Conservation (phyloP, 257 asterid species). For the Nicotiana sylvestris region DNA sequence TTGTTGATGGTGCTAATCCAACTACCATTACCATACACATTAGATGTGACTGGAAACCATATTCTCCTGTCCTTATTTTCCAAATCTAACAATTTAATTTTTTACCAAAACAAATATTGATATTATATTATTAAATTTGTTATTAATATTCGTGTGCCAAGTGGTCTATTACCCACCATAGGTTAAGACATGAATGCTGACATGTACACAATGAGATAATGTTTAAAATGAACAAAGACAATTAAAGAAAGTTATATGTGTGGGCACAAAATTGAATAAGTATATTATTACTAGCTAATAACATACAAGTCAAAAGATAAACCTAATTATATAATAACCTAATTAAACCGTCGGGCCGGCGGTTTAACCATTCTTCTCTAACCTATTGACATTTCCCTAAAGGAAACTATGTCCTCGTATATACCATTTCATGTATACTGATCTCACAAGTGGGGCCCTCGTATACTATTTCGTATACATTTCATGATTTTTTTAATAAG, state of each 20-base stretch:
- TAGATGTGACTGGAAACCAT: slow-evolving; percentile 1
- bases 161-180: not conserved
- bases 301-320: slow-evolving; percentile 20
- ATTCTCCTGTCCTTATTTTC: not conserved
- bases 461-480: too few relatives aligned
- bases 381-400: slow-evolving; percentile 7
- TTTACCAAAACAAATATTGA: not conserved
- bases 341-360: slow-evolving; percentile 27
- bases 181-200: not conserved
- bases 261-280: slow-evolving; percentile 17
- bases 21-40: not conserved
- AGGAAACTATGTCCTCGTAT: slow-evolving; percentile 18
- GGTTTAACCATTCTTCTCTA: slow-evolving; percentile 18
- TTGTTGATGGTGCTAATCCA: slow-evolving; percentile 10
- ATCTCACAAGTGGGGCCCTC: too few relatives aligned
- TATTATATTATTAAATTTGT: not conserved
- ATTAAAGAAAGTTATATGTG: not conserved
- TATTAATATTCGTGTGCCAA: not conserved
- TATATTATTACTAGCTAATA: not conserved
- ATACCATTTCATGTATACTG: not conserved
- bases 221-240: slow-evolving; percentile 16
- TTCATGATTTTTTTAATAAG: too few relatives aligned
- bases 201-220: not conserved
- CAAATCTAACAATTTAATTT: slow-evolving; percentile 6
- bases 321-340: not conserved